phyloP scores from a whole-genome alignment of 75 land plant species.

The Pinus albicaulis region DNA sequence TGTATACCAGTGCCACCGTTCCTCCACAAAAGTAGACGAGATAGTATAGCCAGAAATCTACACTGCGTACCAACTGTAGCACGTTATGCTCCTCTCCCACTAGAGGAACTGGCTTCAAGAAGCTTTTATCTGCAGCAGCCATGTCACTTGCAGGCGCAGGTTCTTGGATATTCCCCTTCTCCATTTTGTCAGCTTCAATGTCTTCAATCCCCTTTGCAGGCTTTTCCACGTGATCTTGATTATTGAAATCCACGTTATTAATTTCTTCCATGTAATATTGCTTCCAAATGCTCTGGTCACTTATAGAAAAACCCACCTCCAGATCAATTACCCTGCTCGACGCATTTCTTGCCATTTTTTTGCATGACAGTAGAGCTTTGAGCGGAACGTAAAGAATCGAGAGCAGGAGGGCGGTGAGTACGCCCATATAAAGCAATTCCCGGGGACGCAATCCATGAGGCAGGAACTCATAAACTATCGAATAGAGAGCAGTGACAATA shows the following conservation, averaged over 20 bases:
- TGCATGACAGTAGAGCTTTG: background rate
- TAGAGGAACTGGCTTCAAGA: background rate
- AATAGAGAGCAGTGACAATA: background rate
- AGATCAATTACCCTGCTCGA: slow-evolving; percentile 1
- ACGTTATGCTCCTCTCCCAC: slow-evolving; percentile 59
- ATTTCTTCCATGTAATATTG: slow-evolving; percentile 7
- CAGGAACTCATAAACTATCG: background rate
- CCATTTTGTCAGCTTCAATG: background rate
- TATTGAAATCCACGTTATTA: background rate
- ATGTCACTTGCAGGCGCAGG: background rate
- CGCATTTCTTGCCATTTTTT: slow-evolving; percentile 6
- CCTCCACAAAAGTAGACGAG: slow-evolving; percentile 59
- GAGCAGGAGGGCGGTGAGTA: slow-evolving; percentile 6
- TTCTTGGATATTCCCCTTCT: background rate
- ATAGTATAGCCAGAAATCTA: slow-evolving; percentile 64
- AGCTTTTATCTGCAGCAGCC: slow-evolving; percentile 8
- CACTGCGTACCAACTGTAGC: slow-evolving; percentile 19
- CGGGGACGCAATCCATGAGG: background rate
- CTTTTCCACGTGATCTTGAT: slow-evolving; percentile 16
- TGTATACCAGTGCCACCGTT: slow-evolving; percentile 57
- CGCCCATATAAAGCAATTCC: slow-evolving; percentile 22
- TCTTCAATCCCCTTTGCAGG: background rate
- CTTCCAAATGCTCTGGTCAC: background rate
- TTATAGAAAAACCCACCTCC: background rate
- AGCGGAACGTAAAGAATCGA: background rate